Percentiles rank a stretch among this genome's conserved stretches.
Evolutionary conservation across 176 grass and related monocot genomes (phyloP).

Genomic region (Aegilops umbellulata): DNA sequence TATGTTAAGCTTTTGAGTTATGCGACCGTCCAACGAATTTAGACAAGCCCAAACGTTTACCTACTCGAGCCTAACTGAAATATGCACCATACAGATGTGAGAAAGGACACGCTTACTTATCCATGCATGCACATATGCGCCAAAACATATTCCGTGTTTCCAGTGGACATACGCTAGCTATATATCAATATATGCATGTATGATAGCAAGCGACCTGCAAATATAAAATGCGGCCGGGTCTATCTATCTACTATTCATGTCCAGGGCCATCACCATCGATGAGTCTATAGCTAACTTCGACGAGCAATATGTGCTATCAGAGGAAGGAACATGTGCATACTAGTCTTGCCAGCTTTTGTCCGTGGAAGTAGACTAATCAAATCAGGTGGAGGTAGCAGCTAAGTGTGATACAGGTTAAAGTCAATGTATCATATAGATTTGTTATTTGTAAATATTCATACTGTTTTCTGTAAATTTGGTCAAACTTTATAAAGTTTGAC

Average conservation of each 20-base stretch:
- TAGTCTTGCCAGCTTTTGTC: not conserved
- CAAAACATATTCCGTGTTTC: not conserved
- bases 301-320: not conserved
- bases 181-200: not conserved
- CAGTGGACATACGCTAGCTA: not conserved
- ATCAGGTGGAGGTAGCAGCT: too few relatives aligned
- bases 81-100: not conserved
- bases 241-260: not conserved
- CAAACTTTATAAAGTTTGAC: too few relatives aligned
- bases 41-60: not conserved
- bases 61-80: not conserved
- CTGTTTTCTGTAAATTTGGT: too few relatives aligned
- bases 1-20: not conserved
- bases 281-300: not conserved
- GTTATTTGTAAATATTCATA: not conserved
- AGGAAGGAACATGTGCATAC: not conserved
- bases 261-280: not conserved
- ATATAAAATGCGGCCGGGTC: not conserved
- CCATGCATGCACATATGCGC: not conserved
- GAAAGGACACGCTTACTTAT: not conserved
- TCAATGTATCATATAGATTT: not conserved
- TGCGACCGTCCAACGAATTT: not conserved
- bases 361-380: too few relatives aligned
- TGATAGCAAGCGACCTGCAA: too few relatives aligned
- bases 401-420: not conserved